These are phyloP conservation scores for Yarrowia divulgata DNA, from an alignment of 805 yeast genomes.

Conservation along the genomic window DNA sequence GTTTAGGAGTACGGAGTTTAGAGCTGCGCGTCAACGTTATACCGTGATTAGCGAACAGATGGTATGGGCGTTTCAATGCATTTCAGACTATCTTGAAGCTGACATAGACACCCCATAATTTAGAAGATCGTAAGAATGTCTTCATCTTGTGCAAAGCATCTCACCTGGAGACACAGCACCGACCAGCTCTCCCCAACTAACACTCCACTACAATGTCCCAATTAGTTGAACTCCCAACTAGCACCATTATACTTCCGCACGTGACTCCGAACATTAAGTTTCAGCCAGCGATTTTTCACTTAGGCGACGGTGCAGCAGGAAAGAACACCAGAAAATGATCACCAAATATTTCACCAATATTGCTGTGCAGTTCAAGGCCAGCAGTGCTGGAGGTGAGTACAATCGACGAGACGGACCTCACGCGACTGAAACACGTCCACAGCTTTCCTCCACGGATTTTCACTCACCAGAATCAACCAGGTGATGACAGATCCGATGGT, in stretches of 20 bases:
- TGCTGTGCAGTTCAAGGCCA: slow-evolving; percentile 78
- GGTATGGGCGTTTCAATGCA: too few relatives aligned
- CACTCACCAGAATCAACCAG: not conserved
- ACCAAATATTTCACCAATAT: slow-evolving; percentile 87
- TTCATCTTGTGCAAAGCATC: too few relatives aligned
- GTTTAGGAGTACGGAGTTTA: slow-evolving; percentile 1
- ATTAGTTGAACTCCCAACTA: not conserved
- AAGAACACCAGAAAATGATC: slow-evolving; percentile 61
- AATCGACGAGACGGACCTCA: not conserved
- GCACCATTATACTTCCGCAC: slow-evolving; percentile 4
- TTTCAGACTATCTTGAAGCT: too few relatives aligned
- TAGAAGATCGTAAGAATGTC: too few relatives aligned
- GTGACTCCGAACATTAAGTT: slow-evolving; percentile 4
- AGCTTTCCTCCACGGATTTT: not conserved
- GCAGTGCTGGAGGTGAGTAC: slow-evolving; percentile 64
- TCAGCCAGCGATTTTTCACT: slow-evolving; percentile 20
- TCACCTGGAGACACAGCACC: not conserved
- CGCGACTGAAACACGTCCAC: not conserved
- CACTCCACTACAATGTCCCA: not conserved
- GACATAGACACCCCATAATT: too few relatives aligned
- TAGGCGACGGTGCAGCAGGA: slow-evolving; percentile 26
- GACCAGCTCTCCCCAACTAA: not conserved
- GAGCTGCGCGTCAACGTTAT: too few relatives aligned
- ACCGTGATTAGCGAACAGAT: not conserved
- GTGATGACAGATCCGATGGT: not conserved